Percentiles rank a stretch among this genome's conserved stretches.
Evolutionary conservation across 495 filamentous ascomycete genomes (phyloP).

Genomic region (Tuber indicum): DNA sequence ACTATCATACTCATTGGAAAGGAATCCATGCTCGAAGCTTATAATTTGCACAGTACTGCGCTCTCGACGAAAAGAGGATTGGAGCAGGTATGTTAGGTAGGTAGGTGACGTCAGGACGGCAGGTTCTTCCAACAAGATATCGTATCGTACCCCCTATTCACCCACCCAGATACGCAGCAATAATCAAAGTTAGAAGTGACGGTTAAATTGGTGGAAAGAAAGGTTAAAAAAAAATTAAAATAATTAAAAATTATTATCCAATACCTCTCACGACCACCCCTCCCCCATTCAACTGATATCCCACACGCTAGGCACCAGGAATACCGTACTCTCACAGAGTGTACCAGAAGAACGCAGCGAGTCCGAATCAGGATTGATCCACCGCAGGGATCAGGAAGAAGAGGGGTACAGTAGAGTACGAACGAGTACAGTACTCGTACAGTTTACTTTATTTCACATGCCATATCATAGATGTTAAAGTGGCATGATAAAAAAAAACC

Average conservation of each 20-base stretch:
- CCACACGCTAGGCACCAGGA: neutral
- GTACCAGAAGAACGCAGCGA: neutral
- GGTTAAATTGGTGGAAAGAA: neutral
- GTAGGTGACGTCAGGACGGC: neutral
- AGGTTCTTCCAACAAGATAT: neutral
- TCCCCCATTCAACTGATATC: neutral
- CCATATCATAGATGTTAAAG: neutral
- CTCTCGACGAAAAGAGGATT: neutral
- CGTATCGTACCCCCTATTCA: no score
- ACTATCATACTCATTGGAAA: no score
- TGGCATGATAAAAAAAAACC: slow-evolving; percentile 7
- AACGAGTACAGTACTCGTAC: no score
- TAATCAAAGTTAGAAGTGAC: neutral
- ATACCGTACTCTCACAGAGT: no score
- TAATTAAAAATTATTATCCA: neutral
- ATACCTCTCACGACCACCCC: neutral
- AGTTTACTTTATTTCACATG: neutral
- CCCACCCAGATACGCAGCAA: no score
- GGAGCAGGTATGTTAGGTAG: neutral
- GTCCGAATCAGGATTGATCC: neutral
- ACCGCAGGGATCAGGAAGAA: neutral
- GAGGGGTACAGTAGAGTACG: no score
- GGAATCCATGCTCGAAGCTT: neutral
- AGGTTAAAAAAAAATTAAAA: no score
- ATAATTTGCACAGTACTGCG: neutral